These are phyloP conservation scores for Colletotrichum somersetense DNA, from an alignment of 2,329 filamentous ascomycete species.

Conservation along the genomic window DNA sequence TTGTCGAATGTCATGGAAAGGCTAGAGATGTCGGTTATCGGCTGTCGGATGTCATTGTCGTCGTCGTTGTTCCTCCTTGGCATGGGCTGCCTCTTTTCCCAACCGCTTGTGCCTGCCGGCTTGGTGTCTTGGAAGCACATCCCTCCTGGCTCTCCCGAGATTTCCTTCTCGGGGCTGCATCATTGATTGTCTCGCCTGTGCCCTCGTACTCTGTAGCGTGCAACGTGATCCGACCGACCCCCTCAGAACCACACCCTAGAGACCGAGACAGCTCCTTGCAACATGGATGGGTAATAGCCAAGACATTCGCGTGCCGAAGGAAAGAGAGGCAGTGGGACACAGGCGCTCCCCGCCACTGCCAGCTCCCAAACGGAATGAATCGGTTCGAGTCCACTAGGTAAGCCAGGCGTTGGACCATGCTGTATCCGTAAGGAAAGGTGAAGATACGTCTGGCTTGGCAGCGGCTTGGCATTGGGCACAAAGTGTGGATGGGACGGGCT, in stretches of 20 bases:
- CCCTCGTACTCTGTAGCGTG: slow-evolving; percentile 2
- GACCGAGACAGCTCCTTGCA: slow-evolving; percentile 36
- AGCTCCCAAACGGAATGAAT: slow-evolving; percentile 3
- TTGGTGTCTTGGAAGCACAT: slow-evolving; percentile 37
- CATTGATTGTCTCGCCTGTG: slow-evolving; percentile 7
- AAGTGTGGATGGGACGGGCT: slow-evolving; percentile 39
- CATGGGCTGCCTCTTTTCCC: slow-evolving; percentile 40
- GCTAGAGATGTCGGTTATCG: background rate
- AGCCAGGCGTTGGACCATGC: slow-evolving; percentile 1
- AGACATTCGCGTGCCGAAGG: slow-evolving; percentile 37
- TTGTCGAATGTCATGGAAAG: slow-evolving; percentile 26
- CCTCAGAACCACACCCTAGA: slow-evolving; percentile 16
- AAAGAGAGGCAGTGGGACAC: slow-evolving; percentile 13
- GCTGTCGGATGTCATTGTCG: slow-evolving; percentile 5
- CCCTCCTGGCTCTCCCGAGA: slow-evolving; percentile 8
- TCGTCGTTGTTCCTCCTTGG: slow-evolving; percentile 30
- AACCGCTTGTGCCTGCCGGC: slow-evolving; percentile 40
- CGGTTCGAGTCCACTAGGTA: background rate
- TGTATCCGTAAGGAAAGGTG: slow-evolving; percentile 15
- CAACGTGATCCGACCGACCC: slow-evolving; percentile 13
- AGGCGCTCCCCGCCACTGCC: slow-evolving; percentile 15
- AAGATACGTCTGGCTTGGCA: slow-evolving; percentile 32
- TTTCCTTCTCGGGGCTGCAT: slow-evolving; percentile 15
- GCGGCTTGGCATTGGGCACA: slow-evolving; percentile 34
- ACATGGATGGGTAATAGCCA: slow-evolving; percentile 33